Conservation (phyloP, 2,329 filamentous ascomycete genomes). For the Fusarium fracticaudum region DNA sequence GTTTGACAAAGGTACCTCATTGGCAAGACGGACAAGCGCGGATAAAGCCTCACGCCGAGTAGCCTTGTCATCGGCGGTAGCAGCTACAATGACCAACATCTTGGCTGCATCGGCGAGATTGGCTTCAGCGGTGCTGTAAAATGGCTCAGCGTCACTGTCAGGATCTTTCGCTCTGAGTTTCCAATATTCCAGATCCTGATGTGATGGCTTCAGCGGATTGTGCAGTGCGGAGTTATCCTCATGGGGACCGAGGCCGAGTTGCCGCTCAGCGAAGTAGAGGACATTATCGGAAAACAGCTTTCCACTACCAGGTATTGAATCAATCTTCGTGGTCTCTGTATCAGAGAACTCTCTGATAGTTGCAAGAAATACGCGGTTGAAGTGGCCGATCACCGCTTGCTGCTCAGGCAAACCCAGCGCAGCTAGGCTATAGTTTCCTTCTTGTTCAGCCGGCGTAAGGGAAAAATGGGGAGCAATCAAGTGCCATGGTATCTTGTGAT, state of each 20-base stretch:
- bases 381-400: not conserved
- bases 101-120: not conserved
- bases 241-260: not conserved
- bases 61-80: rapidly evolving
- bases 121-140: not conserved
- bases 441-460: not conserved
- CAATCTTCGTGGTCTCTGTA: not conserved
- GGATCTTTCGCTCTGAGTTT: not conserved
- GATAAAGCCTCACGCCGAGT: not conserved
- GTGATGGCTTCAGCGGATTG: not conserved
- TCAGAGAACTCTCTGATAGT: not conserved
- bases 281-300: not conserved
- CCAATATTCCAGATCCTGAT: not conserved
- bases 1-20: not conserved
- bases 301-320: rapidly evolving
- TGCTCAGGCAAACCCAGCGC: not conserved
- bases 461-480: not conserved
- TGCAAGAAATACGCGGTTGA: not conserved
- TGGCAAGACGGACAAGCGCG: not conserved
- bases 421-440: not conserved
- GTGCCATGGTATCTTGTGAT: not conserved
- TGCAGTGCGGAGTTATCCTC: not conserved
- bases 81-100: not conserved
- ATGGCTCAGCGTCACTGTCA: rapidly evolving
- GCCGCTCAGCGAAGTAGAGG: not conserved